Evolutionary conservation across 306 rosid species (phyloP), one percentile per base, ranked within the genome.

Genomic region (Quercus rubra): DNA sequence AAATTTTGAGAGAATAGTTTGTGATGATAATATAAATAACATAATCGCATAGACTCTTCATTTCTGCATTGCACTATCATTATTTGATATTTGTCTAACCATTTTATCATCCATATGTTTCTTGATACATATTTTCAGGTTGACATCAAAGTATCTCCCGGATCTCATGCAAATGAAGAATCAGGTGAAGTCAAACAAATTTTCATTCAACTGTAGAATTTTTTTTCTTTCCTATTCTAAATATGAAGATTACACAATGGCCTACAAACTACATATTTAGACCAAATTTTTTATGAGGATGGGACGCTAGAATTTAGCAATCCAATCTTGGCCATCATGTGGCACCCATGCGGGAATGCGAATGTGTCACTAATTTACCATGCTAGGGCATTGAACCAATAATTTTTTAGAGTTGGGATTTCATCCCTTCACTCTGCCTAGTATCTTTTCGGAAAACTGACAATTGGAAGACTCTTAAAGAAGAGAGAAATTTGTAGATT

Each of bases 101-200:
- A 38, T 41, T 67, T 71, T 67, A 77, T 80, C 21, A 77, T 64
- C 55, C 78, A 58, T 75, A 5, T 21, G 19, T 62, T 74, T 49
- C 83, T 4, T 70, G 49, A 76, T 80, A 61, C 54, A 75, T 78
- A 78, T 49, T 73, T 70, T 86, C 86, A 92, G 99, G 99, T 92
- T 87, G 99, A 94, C 82, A 94, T 94, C 82, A 92, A 92, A 85
- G 99, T 94, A 73, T 87, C 91, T 84, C 94, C 97, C 4, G 99
- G 99, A 85, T 94, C 99, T 72, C 99, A 94, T 83, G 97, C 99
- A 10, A 74, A 89, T 64, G 99, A 94, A 86, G 97, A 91, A 71
- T 92, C 97, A 71, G 97, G 99, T 94, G 54, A 84, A 78, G 55
- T 78, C 66, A 20, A 69, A 79, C 62, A 70, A 35, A 35, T 5